phyloP scores from a whole-genome alignment of 2,329 filamentous ascomycete genomes.

The Ophiostoma angusticollis region DNA sequence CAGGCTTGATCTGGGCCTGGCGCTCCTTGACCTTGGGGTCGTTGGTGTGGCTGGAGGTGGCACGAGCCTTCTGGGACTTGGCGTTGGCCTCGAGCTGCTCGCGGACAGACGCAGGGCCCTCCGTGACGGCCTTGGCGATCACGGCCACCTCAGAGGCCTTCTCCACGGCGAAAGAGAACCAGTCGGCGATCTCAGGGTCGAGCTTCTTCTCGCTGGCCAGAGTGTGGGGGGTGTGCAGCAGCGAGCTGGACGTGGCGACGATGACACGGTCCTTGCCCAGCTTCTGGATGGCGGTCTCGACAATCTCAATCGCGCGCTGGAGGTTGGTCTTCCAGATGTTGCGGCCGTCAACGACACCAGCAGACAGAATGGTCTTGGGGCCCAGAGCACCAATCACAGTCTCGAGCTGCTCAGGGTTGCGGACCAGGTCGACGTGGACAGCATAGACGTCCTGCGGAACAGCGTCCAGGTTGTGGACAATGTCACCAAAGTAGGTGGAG shows the following conservation, averaged over 20 bases:
- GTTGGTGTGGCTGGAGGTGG: conserved; percentile 90
- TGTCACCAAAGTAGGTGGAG: conserved; percentile 98
- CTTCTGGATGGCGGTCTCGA: conserved; percentile 83
- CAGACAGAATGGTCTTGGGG: conserved; percentile 79
- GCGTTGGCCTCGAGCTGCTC: conserved; percentile 93
- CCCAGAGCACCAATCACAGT: conserved; percentile 72
- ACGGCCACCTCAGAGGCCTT: conserved; percentile 83
- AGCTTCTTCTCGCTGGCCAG: conserved; percentile 98
- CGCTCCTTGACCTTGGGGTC: conserved; percentile 95
- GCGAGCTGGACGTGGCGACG: conserved; percentile 90
- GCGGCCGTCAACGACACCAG: conserved; percentile 92
- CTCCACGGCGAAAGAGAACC: conserved; percentile 97
- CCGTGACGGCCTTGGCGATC: conserved; percentile 93
- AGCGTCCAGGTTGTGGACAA: conserved; percentile 96
- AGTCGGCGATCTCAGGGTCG: conserved; percentile 81
- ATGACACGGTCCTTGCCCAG: conserved; percentile 96
- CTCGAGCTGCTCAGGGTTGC: conserved; percentile 94
- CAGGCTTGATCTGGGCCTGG: conserved; percentile 71
- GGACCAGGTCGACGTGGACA: conserved; percentile 91
- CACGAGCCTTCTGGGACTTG: conserved; percentile 82
- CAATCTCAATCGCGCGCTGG: conserved; percentile 81
- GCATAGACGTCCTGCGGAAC: conserved; percentile 68
- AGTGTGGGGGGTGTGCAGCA: conserved; percentile 97
- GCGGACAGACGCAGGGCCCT: conserved; percentile 75
- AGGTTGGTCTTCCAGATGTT: conserved; percentile 99